These are phyloP conservation scores for Trichoderma brevicompactum DNA, from an alignment of 2,329 filamentous ascomycete species.

Conservation along the genomic window DNA sequence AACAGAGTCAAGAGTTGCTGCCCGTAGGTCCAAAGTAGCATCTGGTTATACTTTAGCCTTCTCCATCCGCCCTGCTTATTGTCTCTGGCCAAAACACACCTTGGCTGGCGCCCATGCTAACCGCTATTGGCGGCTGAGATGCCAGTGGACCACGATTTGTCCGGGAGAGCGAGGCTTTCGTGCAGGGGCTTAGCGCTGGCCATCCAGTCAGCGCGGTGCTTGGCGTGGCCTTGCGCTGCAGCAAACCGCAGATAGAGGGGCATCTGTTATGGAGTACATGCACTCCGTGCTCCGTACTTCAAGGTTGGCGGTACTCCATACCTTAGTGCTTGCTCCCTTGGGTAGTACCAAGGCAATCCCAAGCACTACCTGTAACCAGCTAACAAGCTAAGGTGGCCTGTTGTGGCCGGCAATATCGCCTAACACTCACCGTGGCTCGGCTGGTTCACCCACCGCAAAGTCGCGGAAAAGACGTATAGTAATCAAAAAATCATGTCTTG, in stretches of 20 bases:
- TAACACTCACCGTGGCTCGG: neutral
- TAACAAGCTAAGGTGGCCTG: conserved; percentile 15
- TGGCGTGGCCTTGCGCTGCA: conserved; percentile 8
- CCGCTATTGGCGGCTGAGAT: conserved; percentile 20
- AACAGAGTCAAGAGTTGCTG: neutral
- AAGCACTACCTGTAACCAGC: neutral
- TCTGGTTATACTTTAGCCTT: conserved; percentile 1
- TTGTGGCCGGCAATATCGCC: conserved; percentile 4
- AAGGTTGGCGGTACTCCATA: no score
- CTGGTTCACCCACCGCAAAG: neutral
- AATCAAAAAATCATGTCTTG: neutral
- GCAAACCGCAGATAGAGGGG: neutral
- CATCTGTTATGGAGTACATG: conserved; percentile 20
- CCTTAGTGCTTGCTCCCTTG: no score
- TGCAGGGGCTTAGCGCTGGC: conserved; percentile 17
- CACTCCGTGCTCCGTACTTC: neutral
- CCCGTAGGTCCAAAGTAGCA: neutral
- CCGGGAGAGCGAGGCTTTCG: conserved; percentile 5
- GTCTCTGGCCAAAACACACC: conserved; percentile 4
- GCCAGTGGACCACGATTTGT: neutral
- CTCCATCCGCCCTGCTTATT: conserved; percentile 16
- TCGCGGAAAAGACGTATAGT: neutral
- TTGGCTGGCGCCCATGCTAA: neutral
- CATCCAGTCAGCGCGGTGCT: conserved; percentile 1
- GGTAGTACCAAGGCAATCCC: no score